A percentile compares a stretch with the other conserved stretches of the same genome.
These are phyloP conservation scores for Gilbertella persicaria DNA, from an alignment of 371 early-diverging fungal species.

Conservation along the genomic window DNA sequence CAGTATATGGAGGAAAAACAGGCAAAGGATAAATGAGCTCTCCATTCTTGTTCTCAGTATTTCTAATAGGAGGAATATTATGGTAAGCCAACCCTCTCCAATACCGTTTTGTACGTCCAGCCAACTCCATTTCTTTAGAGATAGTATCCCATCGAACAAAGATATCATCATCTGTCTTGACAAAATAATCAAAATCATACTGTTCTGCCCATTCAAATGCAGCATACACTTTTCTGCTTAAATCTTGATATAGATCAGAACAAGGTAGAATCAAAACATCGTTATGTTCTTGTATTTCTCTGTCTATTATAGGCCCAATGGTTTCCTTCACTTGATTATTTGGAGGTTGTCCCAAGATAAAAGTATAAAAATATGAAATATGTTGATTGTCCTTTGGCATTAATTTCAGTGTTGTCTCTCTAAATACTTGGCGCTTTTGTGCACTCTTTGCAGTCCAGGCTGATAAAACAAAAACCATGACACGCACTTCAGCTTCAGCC, in stretches of 20 bases:
- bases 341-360: conserved; percentile 57
- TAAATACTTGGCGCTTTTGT: conserved; percentile 50
- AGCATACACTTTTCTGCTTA: conserved; percentile 54
- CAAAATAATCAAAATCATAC: conserved; percentile 59
- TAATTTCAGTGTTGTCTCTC: conserved; percentile 57
- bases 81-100: conserved; percentile 66
- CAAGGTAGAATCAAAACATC: conserved; percentile 51
- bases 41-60: conserved; percentile 45
- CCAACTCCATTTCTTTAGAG: conserved; percentile 48
- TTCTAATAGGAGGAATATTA: conserved; percentile 49
- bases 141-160: conserved; percentile 69
- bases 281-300: conserved; percentile 41
- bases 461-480: conserved; percentile 57
- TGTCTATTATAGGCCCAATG: conserved; percentile 38
- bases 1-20: conserved; percentile 59
- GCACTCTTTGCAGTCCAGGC: conserved; percentile 60
- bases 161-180: conserved; percentile 70
- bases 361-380: conserved; percentile 52
- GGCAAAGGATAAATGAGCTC: conserved; percentile 49
- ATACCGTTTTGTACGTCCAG: conserved; percentile 56
- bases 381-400: conserved; percentile 49
- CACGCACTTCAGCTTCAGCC: conserved; percentile 34
- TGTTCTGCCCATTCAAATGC: conserved; percentile 59
- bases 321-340: conserved; percentile 25
- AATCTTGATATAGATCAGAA: conserved; percentile 52